Conservation (phyloP, 2,329 filamentous ascomycete genomes). For the Fusarium multiceps region DNA sequence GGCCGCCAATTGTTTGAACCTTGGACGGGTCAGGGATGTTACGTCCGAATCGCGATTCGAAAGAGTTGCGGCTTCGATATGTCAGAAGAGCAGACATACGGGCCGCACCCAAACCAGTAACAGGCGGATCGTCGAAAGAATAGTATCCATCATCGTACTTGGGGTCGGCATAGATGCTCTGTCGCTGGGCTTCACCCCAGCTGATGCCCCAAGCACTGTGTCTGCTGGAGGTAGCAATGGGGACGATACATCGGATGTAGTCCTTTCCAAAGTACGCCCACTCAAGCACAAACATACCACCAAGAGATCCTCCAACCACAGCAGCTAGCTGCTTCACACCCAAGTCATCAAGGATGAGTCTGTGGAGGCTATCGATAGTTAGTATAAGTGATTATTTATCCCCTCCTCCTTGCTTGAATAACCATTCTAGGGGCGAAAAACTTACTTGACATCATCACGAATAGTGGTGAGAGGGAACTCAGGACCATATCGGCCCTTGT, state of each 20-base stretch:
- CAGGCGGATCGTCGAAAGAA: slow-evolving; percentile 83
- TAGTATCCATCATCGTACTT: slow-evolving; percentile 99
- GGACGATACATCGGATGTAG: slow-evolving; percentile 83
- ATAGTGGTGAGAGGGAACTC: slow-evolving; percentile 97
- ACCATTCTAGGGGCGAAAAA: neutral
- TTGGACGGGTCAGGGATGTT: slow-evolving; percentile 90
- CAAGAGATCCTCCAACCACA: slow-evolving; percentile 86
- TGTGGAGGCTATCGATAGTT: slow-evolving; percentile 71
- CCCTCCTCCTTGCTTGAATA: neutral
- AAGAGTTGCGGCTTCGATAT: slow-evolving; percentile 96
- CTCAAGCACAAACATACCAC: slow-evolving; percentile 90
- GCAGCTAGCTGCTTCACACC: slow-evolving; percentile 82
- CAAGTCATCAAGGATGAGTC: slow-evolving; percentile 80
- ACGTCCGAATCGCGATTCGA: slow-evolving; percentile 92
- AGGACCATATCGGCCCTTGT: slow-evolving; percentile 84
- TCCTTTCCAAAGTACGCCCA: slow-evolving; percentile 92
- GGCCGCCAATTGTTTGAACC: slow-evolving; percentile 82
- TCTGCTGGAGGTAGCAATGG: slow-evolving; percentile 84
- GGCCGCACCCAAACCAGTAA: slow-evolving; percentile 88
- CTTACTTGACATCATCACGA: slow-evolving; percentile 90
- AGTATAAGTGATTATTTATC: slow-evolving; percentile 15
- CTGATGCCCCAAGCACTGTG: slow-evolving; percentile 93
- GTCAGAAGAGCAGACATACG: slow-evolving; percentile 97
- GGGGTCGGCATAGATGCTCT: slow-evolving; percentile 96
- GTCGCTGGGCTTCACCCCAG: slow-evolving; percentile 88